Base-by-base conservation (phyloP, 805 yeast species). In the Lachancea waltii region DNA sequence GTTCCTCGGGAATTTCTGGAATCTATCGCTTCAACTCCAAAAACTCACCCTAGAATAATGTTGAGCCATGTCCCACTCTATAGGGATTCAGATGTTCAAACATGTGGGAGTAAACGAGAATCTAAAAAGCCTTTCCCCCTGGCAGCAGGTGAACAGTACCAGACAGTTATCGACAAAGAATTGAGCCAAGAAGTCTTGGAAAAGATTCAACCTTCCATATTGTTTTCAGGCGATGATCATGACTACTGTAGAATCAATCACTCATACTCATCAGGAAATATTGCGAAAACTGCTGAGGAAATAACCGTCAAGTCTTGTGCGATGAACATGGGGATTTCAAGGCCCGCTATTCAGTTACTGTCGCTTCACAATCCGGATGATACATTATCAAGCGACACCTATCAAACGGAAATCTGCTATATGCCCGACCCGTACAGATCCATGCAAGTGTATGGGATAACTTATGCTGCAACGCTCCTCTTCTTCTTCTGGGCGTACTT, bases 221-320 rank as follows among this genome's bases (percentile, higher is more conserved):
- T 84, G 3, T 85, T 87, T 53, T 77, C 94, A 5, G 99, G 98
- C 1, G 99, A 92, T 58, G 98, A 92, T 58, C 99, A 92, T 63
- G 98, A 92, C 58, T 87, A 85, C 50, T 92, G 99, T 58, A 85
- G 83, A 47, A 71, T 81, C 21, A 62, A 64, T 15, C 97, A 90
- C 56, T 27, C 46, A 8, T 54, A 63, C 42, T 46, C 46, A 0
- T 38, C 30, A 6, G 42, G 49, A 30, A 55, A 54, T 10, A 58
- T 54, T 1, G 40, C 45, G 0, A 44, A 47, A 26, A 50, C 46
- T 2, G 68, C 76, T 3, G 80, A 79, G 36, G 98, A 92, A 57
- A 77, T 82, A 46, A 85, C 96, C 0, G 87, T 89, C 20, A 92
- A 92, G 59, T 77, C 95, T 3, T 77, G 82, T 36, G 81, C 96